Percentiles rank a stretch among this genome's conserved stretches.
Conservation (phyloP, 2,329 filamentous ascomycete genomes). For the Beauveria scarabaeidicola region DNA sequence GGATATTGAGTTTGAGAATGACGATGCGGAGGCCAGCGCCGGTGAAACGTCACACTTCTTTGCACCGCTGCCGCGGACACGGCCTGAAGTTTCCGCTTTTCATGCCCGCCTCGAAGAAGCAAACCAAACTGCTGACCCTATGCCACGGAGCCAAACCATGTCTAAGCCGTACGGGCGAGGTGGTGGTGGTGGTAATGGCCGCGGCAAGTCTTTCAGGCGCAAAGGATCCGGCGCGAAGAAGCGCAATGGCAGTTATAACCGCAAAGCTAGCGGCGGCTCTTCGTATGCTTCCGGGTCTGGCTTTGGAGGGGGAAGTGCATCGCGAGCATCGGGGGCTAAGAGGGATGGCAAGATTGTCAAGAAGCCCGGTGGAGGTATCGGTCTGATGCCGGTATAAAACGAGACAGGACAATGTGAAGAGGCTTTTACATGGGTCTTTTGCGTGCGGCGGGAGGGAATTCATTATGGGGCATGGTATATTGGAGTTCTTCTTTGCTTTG, state of each 20-base stretch:
- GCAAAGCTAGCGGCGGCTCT: slow-evolving; percentile 20
- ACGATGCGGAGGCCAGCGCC: slow-evolving; percentile 21
- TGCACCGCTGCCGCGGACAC: slow-evolving; percentile 14
- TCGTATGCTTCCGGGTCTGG: slow-evolving; percentile 9
- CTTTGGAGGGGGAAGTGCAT: not conserved
- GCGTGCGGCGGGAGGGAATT: not conserved
- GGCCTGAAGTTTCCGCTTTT: slow-evolving; percentile 26
- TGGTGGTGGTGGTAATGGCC: slow-evolving; percentile 11
- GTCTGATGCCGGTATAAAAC: slow-evolving; percentile 29
- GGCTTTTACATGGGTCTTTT: not conserved
- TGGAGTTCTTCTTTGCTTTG: slow-evolving; percentile 5
- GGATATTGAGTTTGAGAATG: slow-evolving; percentile 29
- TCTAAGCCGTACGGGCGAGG: slow-evolving; percentile 19
- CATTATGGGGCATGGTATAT: not conserved
- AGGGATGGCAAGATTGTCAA: slow-evolving; percentile 22
- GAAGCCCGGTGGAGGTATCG: slow-evolving; percentile 28
- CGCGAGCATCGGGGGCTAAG: slow-evolving; percentile 15
- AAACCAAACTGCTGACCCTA: slow-evolving; percentile 17
- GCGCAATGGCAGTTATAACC: slow-evolving; percentile 21
- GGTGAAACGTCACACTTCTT: slow-evolving; percentile 41
- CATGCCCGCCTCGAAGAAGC: slow-evolving; percentile 23
- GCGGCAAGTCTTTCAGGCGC: slow-evolving; percentile 19
- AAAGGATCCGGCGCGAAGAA: slow-evolving; percentile 17
- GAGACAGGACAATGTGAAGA: not conserved
- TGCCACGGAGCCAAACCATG: slow-evolving; percentile 16